Conservation (phyloP, 331 rosid species). For the Rhamnella rubrinervis region DNA sequence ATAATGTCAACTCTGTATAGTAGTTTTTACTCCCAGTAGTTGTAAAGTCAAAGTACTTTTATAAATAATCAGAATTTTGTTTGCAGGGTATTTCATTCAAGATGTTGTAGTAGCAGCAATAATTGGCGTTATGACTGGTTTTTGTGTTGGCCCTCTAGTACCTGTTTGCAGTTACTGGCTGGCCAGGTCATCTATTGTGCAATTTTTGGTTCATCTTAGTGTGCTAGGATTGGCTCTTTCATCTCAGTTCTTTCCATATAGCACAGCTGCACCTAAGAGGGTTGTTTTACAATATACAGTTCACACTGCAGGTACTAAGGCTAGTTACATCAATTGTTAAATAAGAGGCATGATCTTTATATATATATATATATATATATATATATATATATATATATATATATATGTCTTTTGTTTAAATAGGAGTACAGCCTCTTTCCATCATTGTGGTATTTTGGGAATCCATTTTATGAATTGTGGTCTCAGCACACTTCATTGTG, state of each 20-base stretch:
- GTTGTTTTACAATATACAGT: constrained; percentile 72
- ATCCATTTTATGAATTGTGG: too few species aligned
- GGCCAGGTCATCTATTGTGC: constrained; percentile 77
- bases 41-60: neutral
- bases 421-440: neutral
- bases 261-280: constrained; percentile 85
- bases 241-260: constrained; percentile 93
- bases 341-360: constrained; percentile 8
- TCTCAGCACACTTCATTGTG: too few species aligned
- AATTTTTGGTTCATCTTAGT: constrained; percentile 69
- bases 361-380: neutral
- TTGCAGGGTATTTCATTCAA: constrained; percentile 72
- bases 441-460: too few species aligned
- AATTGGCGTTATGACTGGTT: constrained; percentile 75
- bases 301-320: constrained; percentile 70
- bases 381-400: neutral
- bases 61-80: constrained; percentile 6
- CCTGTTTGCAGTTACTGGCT: constrained; percentile 85
- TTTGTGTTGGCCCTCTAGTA: constrained; percentile 77
- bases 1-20: too few species aligned
- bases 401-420: neutral
- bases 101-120: constrained; percentile 69
- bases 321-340: constrained; percentile 3
- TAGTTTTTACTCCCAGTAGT: neutral
- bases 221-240: constrained; percentile 76